Conservation (phyloP, 164 flowering plant species). For the Macadamia integrifolia region DNA sequence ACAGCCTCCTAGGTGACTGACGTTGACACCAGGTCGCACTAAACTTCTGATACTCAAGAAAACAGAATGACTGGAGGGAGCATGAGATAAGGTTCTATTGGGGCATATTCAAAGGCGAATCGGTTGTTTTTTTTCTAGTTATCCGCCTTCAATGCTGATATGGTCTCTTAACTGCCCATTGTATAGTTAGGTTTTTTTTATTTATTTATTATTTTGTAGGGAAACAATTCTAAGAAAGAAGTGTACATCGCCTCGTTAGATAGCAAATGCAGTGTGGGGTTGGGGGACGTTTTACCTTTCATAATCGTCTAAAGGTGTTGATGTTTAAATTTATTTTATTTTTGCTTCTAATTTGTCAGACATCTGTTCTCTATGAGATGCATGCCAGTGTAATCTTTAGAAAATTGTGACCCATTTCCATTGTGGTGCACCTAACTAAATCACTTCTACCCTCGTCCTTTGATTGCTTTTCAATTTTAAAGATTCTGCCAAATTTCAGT, state of each 20-base stretch:
- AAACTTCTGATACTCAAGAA: not conserved
- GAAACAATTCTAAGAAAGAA: not conserved
- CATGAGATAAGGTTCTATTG: not conserved
- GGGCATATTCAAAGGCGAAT: not conserved
- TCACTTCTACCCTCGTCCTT: too few relatives aligned
- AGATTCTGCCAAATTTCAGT: too few relatives aligned
- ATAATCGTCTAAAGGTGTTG: not conserved
- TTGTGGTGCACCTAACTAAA: too few relatives aligned
- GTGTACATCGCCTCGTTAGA: not conserved
- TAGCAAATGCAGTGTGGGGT: not conserved
- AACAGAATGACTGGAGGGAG: not conserved
- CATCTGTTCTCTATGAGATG: too few relatives aligned
- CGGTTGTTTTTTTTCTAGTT: not conserved
- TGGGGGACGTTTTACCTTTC: not conserved
- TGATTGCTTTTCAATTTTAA: too few relatives aligned
- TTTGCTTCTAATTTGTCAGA: too few relatives aligned
- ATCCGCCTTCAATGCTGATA: not conserved
- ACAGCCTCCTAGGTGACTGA: constrained; percentile 30
- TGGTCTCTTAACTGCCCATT: not conserved
- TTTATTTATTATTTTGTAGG: not conserved
- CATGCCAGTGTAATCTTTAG: too few relatives aligned
- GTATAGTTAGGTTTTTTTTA: not conserved
- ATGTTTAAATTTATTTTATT: too few relatives aligned
- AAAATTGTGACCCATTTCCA: too few relatives aligned
- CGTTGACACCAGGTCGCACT: not conserved